Evolutionary conservation across 192 early-diverging fungal species (phyloP), one percentile per base, ranked within the genome.

Genomic region (Spizellomyces punctatus): DNA sequence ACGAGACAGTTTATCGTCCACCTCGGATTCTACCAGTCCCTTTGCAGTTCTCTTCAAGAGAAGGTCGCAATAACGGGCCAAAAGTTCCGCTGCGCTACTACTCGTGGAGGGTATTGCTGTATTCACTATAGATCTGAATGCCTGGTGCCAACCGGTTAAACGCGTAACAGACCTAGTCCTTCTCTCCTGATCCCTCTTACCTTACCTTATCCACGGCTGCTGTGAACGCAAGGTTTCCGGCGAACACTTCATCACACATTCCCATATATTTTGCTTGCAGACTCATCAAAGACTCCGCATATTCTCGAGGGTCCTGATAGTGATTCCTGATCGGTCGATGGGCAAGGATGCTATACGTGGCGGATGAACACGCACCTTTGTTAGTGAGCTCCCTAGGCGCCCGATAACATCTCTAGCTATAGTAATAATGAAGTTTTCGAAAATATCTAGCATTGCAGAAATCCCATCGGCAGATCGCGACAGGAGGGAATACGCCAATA

Each of bases 21-120:
- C 64, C 44, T 94, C 93, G 10, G 70, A 64, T 46, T 92, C 91
- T 54, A 56, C 42, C 6, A 44, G 61, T 60, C 36, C 72, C 77
- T 83, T 85, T 54, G 81, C 62, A 59, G 79, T 64, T 79, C 88
- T 91, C 68, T 91, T 92, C 41, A 94, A 70, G 75, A 94, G 62
- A 2, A 78, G 71, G 74, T 95, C 94, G 55, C 87, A 91, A 66
- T 91, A 94, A 17, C 89, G 81, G n/a, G 93, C 91, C 42, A 95
- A 77, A n/a, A 93, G 78, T 72, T 95, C 94, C 0, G 93, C 87
- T 21, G 83, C 79, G 62, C 84, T 80, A 36, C 27, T 36, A 36
- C 27, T 36, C 27, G 27, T 36, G 27, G 27, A 36, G 60, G 83
- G 86, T 2, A 78, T 73, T 12, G 77, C 67, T 52, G 89, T 82